Conservation (phyloP, 441 rosid species). For the Biscutella laevigata region DNA sequence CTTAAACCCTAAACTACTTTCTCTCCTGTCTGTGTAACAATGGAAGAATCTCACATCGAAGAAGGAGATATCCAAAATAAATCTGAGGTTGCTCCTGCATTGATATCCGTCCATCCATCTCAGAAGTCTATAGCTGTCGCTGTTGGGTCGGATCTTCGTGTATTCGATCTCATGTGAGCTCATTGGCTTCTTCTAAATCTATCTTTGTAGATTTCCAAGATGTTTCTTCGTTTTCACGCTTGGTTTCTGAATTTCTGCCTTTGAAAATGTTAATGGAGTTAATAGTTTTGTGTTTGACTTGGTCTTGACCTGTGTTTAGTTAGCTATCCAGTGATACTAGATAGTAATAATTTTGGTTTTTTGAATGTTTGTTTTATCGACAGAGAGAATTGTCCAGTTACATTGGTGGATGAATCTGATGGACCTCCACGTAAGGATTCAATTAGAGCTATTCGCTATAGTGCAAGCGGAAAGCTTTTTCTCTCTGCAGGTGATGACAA, state of each 20-base stretch:
- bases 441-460: conserved; percentile 65
- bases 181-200: neutral
- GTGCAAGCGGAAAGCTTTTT: conserved; percentile 56
- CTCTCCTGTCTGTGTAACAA: conserved; percentile 13
- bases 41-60: conserved; percentile 49
- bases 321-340: neutral
- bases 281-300: no score
- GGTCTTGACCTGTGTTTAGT: neutral
- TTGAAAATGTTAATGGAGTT: no score
- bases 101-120: conserved; percentile 55
- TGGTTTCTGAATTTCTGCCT: no score
- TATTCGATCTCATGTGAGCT: conserved; percentile 57
- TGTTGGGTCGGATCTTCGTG: conserved; percentile 80
- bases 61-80: conserved; percentile 42
- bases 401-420: conserved; percentile 54
- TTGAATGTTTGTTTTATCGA: no score
- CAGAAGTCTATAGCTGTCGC: conserved; percentile 63
- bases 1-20: conserved; percentile 34
- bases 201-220: neutral
- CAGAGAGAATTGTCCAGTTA: conserved; percentile 45
- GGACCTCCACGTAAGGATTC: conserved; percentile 53
- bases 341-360: no score
- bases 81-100: conserved; percentile 68
- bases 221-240: neutral
- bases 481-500: conserved; percentile 87